These are phyloP conservation scores for Tephrocybe rancida DNA, from an alignment of 768 basidiomycete species.

Conservation along the genomic window DNA sequence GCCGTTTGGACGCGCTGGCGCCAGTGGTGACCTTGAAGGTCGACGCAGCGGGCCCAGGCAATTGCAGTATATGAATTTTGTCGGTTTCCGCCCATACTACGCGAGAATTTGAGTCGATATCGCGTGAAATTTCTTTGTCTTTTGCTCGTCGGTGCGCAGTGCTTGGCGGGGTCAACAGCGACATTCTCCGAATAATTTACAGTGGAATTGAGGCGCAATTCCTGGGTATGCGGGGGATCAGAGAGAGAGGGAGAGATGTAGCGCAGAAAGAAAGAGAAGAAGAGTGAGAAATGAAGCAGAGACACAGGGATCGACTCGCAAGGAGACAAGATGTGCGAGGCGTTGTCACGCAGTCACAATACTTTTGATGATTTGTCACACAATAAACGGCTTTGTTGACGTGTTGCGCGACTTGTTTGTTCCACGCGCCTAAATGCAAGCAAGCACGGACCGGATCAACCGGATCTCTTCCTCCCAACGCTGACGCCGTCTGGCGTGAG, in stretches of 20 bases:
- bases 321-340: conserved; percentile 18
- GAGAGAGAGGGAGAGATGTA: conserved; percentile 8
- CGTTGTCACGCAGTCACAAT: conserved; percentile 18
- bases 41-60: conserved; percentile 25
- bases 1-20: conserved; percentile 38
- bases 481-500: too few relatives aligned
- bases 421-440: neutral
- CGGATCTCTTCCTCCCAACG: too few relatives aligned
- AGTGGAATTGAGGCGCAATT: conserved; percentile 1
- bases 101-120: conserved; percentile 30
- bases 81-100: conserved; percentile 59
- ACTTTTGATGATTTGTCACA: conserved; percentile 25
- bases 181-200: conserved; percentile 33
- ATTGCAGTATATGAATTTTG: conserved; percentile 42
- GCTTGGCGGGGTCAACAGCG: conserved; percentile 62
- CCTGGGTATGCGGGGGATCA: conserved; percentile 14
- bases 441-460: too few relatives aligned
- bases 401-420: conserved; percentile 35
- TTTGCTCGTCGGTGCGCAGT: conserved; percentile 49
- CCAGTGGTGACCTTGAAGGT: conserved; percentile 29
- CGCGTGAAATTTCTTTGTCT: conserved; percentile 52
- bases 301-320: conserved; percentile 3
- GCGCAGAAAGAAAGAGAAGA: conserved; percentile 16
- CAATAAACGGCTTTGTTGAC: conserved; percentile 42
- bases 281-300: conserved; percentile 12